Percentiles rank a stretch among this genome's conserved stretches.
Conservation (phyloP, 1,284 basidiomycete species). For the Mycosarcoma maydis region DNA sequence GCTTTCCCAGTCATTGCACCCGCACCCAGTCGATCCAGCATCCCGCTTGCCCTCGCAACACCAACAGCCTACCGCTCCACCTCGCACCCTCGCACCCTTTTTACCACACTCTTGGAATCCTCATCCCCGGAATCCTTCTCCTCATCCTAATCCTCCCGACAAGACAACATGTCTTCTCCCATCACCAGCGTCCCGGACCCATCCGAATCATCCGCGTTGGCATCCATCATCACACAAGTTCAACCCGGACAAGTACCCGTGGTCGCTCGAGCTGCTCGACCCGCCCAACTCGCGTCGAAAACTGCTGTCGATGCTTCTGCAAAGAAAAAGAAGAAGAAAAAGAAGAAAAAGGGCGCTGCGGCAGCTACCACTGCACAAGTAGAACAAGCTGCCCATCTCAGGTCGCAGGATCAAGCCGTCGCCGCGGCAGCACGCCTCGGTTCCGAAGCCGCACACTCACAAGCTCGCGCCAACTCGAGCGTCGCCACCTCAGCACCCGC, state of each 20-base stretch:
- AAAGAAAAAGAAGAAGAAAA: constrained; percentile 21
- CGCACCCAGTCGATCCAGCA: no score
- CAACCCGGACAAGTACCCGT: constrained; percentile 41
- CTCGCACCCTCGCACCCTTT: no score
- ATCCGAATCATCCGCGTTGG: constrained; percentile 37
- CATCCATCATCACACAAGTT: constrained; percentile 59
- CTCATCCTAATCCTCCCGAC: neutral
- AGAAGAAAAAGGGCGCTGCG: constrained; percentile 31
- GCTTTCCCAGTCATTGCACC: no score
- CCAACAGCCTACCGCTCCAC: no score
- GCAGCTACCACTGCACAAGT: constrained; percentile 6
- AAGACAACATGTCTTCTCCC: constrained; percentile 28
- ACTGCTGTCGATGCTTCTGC: constrained; percentile 8
- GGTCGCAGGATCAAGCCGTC: constrained; percentile 32
- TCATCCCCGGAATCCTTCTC: no score
- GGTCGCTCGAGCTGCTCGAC: constrained; percentile 20
- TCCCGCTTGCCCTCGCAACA: no score
- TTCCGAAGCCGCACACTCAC: constrained; percentile 32
- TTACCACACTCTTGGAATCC: no score
- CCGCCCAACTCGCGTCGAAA: constrained; percentile 23
- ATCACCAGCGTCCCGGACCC: constrained; percentile 56
- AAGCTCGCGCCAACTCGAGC: constrained; percentile 18
- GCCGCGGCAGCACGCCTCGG: constrained; percentile 32
- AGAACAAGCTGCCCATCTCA: constrained; percentile 18
- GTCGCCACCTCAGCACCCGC: neutral